phyloP scores from a whole-genome alignment of 164 flowering plant species.

The Annona squamosa region DNA sequence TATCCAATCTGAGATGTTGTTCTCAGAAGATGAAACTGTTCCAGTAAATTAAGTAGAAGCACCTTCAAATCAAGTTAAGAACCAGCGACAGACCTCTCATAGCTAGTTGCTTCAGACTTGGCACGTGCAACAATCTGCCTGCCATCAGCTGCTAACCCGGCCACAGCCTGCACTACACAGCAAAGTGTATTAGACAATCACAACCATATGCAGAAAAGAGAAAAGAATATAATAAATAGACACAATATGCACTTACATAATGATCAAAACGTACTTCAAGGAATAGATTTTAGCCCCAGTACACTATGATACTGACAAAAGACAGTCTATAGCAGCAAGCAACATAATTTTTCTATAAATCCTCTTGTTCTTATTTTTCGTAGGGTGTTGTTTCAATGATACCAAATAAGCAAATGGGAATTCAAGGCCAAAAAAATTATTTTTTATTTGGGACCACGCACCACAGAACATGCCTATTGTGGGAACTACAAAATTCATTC shows the following conservation, averaged over 20 bases:
- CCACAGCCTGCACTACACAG: slow-evolving; percentile 60
- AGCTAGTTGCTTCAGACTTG: slow-evolving; percentile 73
- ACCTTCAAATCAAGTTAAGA: not conserved
- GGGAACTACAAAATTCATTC: too few species aligned
- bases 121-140: slow-evolving; percentile 95
- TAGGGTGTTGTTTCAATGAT: too few species aligned
- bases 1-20: not conserved
- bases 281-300: too few species aligned
- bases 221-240: not conserved
- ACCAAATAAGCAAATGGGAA: too few species aligned
- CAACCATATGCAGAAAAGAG: not conserved
- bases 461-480: too few species aligned
- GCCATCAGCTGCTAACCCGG: slow-evolving; percentile 96
- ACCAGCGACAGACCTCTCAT: slow-evolving; percentile 51
- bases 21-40: not conserved
- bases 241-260: not conserved
- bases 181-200: not conserved
- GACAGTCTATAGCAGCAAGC: too few species aligned
- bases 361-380: too few species aligned
- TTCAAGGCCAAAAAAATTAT: too few species aligned
- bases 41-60: not conserved
- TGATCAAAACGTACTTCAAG: too few species aligned
- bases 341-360: too few species aligned
- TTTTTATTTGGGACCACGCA: too few species aligned
- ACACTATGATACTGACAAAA: too few species aligned